Percentiles rank a stretch among this genome's conserved stretches.
phyloP scores from a whole-genome alignment of 768 basidiomycete genomes.

The Xerocomellus intermedius region DNA sequence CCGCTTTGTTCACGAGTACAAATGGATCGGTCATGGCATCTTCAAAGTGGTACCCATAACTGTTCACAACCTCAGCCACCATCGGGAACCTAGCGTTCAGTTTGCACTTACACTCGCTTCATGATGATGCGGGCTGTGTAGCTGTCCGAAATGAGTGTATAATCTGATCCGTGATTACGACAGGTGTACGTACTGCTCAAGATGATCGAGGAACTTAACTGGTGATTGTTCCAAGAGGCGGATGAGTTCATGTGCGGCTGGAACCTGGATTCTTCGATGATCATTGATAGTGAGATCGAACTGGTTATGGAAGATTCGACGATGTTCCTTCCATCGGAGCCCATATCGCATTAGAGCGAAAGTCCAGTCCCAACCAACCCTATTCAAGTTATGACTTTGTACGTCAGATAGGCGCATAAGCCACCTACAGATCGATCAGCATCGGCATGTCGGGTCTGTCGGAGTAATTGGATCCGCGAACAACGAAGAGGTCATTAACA shows the following conservation, averaged over 20 bases:
- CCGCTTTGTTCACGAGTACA: slow-evolving; percentile 5
- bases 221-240: not conserved
- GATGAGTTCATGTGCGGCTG: not conserved
- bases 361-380: slow-evolving; percentile 8
- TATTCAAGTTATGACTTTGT: not conserved
- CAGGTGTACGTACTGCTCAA: not conserved
- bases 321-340: slow-evolving; percentile 1
- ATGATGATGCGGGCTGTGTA: slow-evolving; percentile 7
- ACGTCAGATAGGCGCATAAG: not conserved
- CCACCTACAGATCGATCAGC: slow-evolving; percentile 4
- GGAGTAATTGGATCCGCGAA: slow-evolving; percentile 1
- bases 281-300: slow-evolving; percentile 5
- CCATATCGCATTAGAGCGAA: slow-evolving; percentile 5
- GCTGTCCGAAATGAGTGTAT: not conserved
- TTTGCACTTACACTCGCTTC: slow-evolving; percentile 2
- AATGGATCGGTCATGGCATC: slow-evolving; percentile 4
- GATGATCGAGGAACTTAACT: slow-evolving; percentile 1
- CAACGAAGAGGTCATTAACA: slow-evolving; percentile 2
- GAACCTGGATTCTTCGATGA: slow-evolving; percentile 1
- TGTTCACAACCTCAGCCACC: not conserved
- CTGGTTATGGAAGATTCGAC: slow-evolving; percentile 5
- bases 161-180: not conserved
- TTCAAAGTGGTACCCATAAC: slow-evolving; percentile 1
- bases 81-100: not conserved
- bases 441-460: slow-evolving; percentile 5